Percentiles rank a stretch among this genome's conserved stretches.
Evolutionary conservation across 108 stramenopile genomes (phyloP).

Genomic region (Nannochloropsis granulata): DNA sequence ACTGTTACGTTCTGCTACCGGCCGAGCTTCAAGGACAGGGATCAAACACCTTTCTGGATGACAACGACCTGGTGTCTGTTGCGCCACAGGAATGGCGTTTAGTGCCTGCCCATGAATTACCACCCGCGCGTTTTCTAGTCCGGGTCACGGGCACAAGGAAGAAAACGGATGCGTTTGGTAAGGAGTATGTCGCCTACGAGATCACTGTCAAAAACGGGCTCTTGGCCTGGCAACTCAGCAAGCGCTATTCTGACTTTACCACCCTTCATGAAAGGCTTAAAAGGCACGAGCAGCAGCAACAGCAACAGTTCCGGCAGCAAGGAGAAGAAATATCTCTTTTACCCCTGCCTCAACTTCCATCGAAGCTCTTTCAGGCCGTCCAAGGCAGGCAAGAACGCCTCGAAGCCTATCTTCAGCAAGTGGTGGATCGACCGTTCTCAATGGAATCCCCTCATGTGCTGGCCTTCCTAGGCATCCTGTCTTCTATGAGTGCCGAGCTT

Average conservation of each 20-base stretch:
- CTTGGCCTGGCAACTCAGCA: neutral
- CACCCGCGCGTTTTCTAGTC: neutral
- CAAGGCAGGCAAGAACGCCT: neutral
- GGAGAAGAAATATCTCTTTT: no score
- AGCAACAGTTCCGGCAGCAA: neutral
- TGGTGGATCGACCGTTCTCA: neutral
- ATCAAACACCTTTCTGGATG: no score
- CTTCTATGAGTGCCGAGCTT: neutral
- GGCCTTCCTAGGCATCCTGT: neutral
- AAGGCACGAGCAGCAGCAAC: neutral
- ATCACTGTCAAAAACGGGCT: neutral
- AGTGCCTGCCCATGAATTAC: neutral
- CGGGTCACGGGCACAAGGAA: neutral
- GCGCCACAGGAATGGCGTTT: neutral
- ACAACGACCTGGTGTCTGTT: neutral
- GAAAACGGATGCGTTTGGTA: neutral
- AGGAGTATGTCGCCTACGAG: neutral
- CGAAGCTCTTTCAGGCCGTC: neutral
- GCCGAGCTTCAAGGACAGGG: no score
- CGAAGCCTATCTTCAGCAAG: neutral
- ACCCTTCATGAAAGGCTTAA: neutral
- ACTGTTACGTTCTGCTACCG: neutral
- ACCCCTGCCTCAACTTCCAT: neutral
- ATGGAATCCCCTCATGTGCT: neutral
- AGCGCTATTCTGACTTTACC: neutral